Percentiles rank a stretch among this genome's conserved stretches.
These are phyloP conservation scores for Nothophytophthora sp. DNA, from an alignment of 352 stramenopile genomes.

Conservation along the genomic window DNA sequence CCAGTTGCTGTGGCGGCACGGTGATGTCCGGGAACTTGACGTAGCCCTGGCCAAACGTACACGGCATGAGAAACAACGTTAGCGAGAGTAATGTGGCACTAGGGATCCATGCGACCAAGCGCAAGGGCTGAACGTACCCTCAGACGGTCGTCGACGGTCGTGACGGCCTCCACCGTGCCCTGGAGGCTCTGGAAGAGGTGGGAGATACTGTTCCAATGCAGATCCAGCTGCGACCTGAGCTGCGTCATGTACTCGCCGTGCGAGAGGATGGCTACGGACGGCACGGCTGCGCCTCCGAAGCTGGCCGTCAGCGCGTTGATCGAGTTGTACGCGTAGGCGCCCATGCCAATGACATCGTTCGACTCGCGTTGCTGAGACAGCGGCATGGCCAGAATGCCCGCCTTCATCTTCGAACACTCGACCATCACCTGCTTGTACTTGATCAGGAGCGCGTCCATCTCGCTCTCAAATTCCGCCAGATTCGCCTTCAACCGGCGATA, in stretches of 20 bases:
- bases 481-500: slow-evolving; percentile 67
- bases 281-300: slow-evolving; percentile 55
- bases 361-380: slow-evolving; percentile 69
- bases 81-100: neutral
- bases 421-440: slow-evolving; percentile 80
- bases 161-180: slow-evolving; percentile 65
- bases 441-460: slow-evolving; percentile 65
- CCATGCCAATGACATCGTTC: slow-evolving; percentile 65
- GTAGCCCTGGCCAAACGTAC: slow-evolving; percentile 49
- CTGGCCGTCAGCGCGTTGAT: slow-evolving; percentile 80
- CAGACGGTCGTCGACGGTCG: slow-evolving; percentile 62
- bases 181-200: slow-evolving; percentile 82
- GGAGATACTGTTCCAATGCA: slow-evolving; percentile 88
- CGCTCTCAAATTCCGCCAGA: slow-evolving; percentile 62
- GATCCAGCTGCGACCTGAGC: slow-evolving; percentile 79
- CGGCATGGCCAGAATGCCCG: slow-evolving; percentile 75
- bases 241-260: slow-evolving; percentile 90
- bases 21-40: slow-evolving; percentile 66
- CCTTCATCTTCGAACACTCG: slow-evolving; percentile 82
- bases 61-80: slow-evolving; percentile 3
- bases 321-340: slow-evolving; percentile 78
- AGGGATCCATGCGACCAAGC: neutral
- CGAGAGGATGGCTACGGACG: slow-evolving; percentile 72
- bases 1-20: slow-evolving; percentile 74
- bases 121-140: slow-evolving; percentile 35